Conservation (phyloP, 2,329 filamentous ascomycete genomes). For the Fusarium devonianum region DNA sequence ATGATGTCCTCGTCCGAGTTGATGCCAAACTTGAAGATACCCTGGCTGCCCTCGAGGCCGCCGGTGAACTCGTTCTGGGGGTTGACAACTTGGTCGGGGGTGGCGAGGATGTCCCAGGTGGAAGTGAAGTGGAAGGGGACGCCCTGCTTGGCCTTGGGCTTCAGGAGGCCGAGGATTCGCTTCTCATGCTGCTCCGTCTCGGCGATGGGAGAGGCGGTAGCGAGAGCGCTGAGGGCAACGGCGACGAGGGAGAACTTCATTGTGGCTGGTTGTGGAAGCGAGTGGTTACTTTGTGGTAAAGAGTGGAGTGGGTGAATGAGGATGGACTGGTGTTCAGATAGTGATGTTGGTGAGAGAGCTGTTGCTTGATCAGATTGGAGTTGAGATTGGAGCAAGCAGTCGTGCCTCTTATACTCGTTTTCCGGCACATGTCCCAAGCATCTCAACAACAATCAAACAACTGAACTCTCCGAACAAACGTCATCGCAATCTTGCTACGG, state of each 20-base stretch:
- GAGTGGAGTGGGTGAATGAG: neutral
- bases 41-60: conserved; percentile 53
- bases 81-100: conserved; percentile 58
- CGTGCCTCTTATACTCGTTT: conserved; percentile 21
- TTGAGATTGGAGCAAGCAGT: neutral
- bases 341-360: neutral
- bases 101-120: conserved; percentile 56
- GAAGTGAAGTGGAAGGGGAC: conserved; percentile 54
- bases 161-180: conserved; percentile 24
- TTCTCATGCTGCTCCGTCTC: conserved; percentile 32
- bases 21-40: conserved; percentile 61
- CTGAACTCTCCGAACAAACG: neutral
- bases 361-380: conserved; percentile 4
- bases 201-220: conserved; percentile 34
- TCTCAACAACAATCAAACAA: neutral
- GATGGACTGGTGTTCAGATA: neutral
- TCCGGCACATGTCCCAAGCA: neutral
- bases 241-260: conserved; percentile 40
- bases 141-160: conserved; percentile 23
- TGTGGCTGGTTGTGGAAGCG: conserved; percentile 7
- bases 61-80: conserved; percentile 47
- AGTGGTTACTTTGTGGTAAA: neutral
- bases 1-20: conserved; percentile 54
- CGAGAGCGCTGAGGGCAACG: conserved; percentile 33
- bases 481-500: conserved; percentile 19